Percentiles rank a stretch among this genome's conserved stretches.
Evolutionary conservation across 257 asterid genomes (phyloP).

Genomic region (Gentiana straminea): DNA sequence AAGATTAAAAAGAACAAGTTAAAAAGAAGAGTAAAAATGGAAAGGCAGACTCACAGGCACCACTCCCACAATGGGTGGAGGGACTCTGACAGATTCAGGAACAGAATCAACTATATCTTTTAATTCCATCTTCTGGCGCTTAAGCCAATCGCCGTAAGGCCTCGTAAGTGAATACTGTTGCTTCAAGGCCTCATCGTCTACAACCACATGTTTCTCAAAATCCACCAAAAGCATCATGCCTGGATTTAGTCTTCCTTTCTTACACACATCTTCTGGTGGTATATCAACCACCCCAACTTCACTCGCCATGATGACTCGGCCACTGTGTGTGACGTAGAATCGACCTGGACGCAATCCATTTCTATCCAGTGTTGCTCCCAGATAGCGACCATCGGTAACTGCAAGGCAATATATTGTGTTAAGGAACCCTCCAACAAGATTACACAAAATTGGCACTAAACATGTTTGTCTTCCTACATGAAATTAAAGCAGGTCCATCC

Average conservation of each 20-base stretch:
- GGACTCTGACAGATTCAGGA: conserved; percentile 45
- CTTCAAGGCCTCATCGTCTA: conserved; percentile 96
- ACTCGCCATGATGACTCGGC: conserved; percentile 98
- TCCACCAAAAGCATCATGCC: conserved; percentile 99
- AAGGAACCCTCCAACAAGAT: conserved; percentile 4
- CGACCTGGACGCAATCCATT: conserved; percentile 96
- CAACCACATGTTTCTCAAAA: conserved; percentile 94
- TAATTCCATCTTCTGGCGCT: conserved; percentile 70
- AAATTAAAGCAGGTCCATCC: conserved; percentile 99
- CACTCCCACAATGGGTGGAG: conserved; percentile 78
- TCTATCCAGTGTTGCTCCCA: conserved; percentile 97
- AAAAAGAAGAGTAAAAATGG: conserved; percentile 2
- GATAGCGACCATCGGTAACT: conserved; percentile 99
- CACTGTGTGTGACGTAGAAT: conserved; percentile 91
- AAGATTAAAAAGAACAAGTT: neutral
- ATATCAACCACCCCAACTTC: conserved; percentile 99
- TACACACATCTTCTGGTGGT: conserved; percentile 87
- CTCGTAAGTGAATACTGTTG: conserved; percentile 86
- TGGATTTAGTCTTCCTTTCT: conserved; percentile 98
- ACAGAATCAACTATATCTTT: conserved; percentile 85
- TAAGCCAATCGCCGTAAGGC: conserved; percentile 93
- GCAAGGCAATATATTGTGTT: conserved; percentile 22
- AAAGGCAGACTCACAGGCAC: conserved; percentile 45
- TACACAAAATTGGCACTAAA: conserved; percentile 2
- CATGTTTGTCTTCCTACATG: conserved; percentile 46